Evolutionary conservation across 1,139 yeast genomes (phyloP), one percentile per base, ranked within the genome.

Genomic region (Kurtzmaniella quercitrusa): DNA sequence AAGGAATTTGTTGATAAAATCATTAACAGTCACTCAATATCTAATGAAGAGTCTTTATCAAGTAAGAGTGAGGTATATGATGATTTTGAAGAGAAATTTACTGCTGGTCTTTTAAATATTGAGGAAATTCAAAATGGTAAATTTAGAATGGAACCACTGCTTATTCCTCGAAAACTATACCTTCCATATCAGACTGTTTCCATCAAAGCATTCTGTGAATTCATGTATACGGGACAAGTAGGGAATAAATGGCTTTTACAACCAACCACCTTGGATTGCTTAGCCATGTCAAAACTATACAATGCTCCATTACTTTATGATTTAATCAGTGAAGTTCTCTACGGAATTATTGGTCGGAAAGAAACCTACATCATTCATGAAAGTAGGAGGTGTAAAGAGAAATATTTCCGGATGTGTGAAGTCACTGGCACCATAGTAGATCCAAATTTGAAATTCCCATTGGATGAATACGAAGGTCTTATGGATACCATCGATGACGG

Each of bases 161-260:
- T 79, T 44, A 72, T 82, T 34, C 93, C 94, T 14, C 69, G 94
- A 47, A 73, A 81, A 17, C 59, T 85, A 27, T 85, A 82, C 52
- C 58, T 85, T 48, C 93, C 94, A 5, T 83, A 82, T 63, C 62
- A 81, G 2, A 79, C 84, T 1, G 58, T 65, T 1, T 75, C 88
- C 0, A 77, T 85, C 10, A 73, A 71, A 45, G 89, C 88, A 1
- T 77, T 85, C 52, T 70, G 85, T 38, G 93, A 85, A 54, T 85
- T 80, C 58, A 68, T 85, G 48, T 84, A 82, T 55, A 85, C 91
- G 7, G 94, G 93, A 1, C 90, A 85, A 60, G 77, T 85, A 29
- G 89, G 88, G 29, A 80, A 82, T 46, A 82, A 78, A 52, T 85
- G 91, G 91, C 62, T 73, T 12, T 62, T 85, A 31, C 68, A 77